Conservation (phyloP, 1,284 basidiomycete species). For the Pseudozyma tsukubaensis region DNA sequence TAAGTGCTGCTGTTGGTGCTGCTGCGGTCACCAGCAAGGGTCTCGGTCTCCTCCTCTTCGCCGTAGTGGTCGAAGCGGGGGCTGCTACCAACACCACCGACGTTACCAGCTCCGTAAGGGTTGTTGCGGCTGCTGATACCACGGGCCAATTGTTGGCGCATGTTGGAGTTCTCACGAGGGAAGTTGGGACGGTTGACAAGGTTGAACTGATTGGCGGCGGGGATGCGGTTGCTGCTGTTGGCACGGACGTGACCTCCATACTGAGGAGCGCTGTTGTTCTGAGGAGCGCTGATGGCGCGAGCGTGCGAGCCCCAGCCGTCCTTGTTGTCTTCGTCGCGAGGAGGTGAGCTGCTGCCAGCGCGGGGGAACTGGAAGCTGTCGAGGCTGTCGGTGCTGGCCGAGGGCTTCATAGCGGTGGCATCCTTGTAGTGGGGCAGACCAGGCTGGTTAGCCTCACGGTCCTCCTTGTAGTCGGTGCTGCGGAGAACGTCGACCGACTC, state of each 20-base stretch:
- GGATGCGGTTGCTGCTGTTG: constrained; percentile 28
- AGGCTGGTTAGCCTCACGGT: constrained; percentile 29
- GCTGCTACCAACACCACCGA: constrained; percentile 26
- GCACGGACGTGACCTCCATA: constrained; percentile 17
- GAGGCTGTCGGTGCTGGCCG: constrained; percentile 17
- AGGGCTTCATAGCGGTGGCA: constrained; percentile 26
- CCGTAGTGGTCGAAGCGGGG: constrained; percentile 28
- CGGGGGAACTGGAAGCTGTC: constrained; percentile 14
- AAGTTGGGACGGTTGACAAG: constrained; percentile 43
- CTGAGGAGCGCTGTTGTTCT: constrained; percentile 2
- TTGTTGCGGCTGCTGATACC: constrained; percentile 24
- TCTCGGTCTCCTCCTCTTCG: constrained; percentile 11
- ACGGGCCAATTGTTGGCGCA: constrained; percentile 33
- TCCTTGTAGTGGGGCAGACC: constrained; percentile 40
- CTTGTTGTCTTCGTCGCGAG: constrained; percentile 7
- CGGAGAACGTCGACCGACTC: constrained; percentile 44
- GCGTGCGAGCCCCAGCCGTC: constrained; percentile 16
- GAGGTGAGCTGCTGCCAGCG: constrained; percentile 5
- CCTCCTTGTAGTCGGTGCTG: constrained; percentile 37
- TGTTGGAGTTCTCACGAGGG: constrained; percentile 32
- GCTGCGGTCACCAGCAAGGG: constrained; percentile 8
- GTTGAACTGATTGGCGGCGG: constrained; percentile 29
- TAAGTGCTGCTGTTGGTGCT: constrained; percentile 22
- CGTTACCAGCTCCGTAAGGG: constrained; percentile 25
- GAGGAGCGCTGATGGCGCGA: constrained; percentile 24